Base-by-base conservation (phyloP, 1,139 yeast species). In the Komagataea norvegica region DNA sequence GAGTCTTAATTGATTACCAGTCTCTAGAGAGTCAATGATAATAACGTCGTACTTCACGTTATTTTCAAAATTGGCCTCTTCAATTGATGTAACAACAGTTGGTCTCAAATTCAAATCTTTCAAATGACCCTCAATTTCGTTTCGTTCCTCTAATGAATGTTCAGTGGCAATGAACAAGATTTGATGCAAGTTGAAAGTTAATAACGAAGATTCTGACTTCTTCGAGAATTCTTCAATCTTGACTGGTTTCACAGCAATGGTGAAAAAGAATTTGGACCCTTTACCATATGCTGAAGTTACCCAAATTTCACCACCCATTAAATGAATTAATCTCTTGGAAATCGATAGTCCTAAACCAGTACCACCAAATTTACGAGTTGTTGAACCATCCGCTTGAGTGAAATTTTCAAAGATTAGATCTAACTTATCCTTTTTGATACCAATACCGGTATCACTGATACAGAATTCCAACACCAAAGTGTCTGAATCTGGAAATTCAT, bases 291-390 rank as follows among this genome's bases (percentile, higher is more conserved):
- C 75, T 1, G 93, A 82, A 23, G 84, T 77, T 24, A 86, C 95
- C 94, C 94, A 85, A 45, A 86, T 85, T 47, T 83, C 89, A 55
- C 85, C 95, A 32, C 95, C 95, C 95, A 86, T 85, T 46, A 86
- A 70, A 54, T 84, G 89, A 56, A 86, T 85, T 51, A 86, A 71
- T 53, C 86, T 87, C 59, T 84, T 84, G 7, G 95, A 86, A 60
- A 86, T 86, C 2, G 94, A 83, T 42, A 86, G 70, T 19, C 95
- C 95, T 37, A 86, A 69, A 44, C 91, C 91, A 8, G 95, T 86
- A 58, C 95, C 95, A 56, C 95, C 95, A 58, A 86, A 86, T 59
- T 84, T 84, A 57, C 95, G 74, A 2, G 95, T 86, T 1, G 95
- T 85, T 3, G 94, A 84, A 36, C 95, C 95, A 64, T 86, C 95